Evolutionary conservation across 2,329 filamentous ascomycete species (phyloP).

Genomic region (Coniella lustricola): DNA sequence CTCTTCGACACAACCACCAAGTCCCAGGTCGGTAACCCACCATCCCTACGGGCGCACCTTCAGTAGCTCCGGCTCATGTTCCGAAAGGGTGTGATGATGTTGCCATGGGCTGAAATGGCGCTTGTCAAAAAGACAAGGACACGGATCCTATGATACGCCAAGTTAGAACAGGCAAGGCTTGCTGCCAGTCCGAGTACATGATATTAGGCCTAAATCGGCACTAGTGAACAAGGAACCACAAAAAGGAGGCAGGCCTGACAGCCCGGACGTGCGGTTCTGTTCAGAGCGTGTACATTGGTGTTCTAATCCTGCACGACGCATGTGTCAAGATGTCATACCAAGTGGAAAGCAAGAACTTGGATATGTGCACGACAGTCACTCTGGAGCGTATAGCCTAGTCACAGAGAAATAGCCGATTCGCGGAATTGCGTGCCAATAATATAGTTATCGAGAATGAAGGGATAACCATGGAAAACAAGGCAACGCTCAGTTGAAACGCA

Average conservation of each 20-base stretch:
- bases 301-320: too few relatives aligned
- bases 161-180: too few relatives aligned
- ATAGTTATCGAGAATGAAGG: background rate
- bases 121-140: background rate
- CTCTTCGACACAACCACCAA: background rate
- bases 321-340: background rate
- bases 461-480: background rate
- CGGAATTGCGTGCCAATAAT: background rate
- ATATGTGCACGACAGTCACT: background rate
- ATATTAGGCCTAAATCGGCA: too few relatives aligned
- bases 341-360: background rate
- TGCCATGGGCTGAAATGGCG: background rate
- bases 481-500: background rate
- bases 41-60: background rate
- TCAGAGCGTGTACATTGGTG: too few relatives aligned
- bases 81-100: slow-evolving; percentile 11
- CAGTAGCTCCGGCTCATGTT: slow-evolving; percentile 10
- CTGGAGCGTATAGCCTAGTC: background rate
- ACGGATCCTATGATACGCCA: background rate
- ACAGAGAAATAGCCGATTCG: background rate
- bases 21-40: background rate
- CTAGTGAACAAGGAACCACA: too few relatives aligned
- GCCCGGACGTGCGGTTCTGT: too few relatives aligned
- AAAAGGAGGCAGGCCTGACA: too few relatives aligned
- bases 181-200: too few relatives aligned